Base-by-base conservation (phyloP, 805 yeast genomes). In the Pichia deserticola region DNA sequence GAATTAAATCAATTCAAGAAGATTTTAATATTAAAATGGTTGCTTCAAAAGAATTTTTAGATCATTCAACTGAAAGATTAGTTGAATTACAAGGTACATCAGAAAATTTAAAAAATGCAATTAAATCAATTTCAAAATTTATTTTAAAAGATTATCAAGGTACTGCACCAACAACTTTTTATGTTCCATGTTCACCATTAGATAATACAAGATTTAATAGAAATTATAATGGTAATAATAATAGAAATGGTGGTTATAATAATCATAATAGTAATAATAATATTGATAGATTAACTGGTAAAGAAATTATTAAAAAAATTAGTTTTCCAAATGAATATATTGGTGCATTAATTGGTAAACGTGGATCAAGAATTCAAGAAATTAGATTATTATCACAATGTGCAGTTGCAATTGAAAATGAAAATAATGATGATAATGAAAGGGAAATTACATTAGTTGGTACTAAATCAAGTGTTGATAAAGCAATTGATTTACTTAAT, bases 301-400 rank as follows among this genome's bases (percentile, higher is more conserved):
- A 57, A 50, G 62, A 69, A 47, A 55, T 55, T 36, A 57, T 78
- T 7, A 75, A 76, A 40, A 66, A 74, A 3, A 69, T 81, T 20
- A 71, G 77, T 32, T 84, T 88, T 62, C 88, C 95, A 37, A 82
- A 84, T 56, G 87, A 82, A 52, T 81, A 82, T 70, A 96, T 89
- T 42, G 97, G 97, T 40, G 92, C 95, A 45, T 73, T 89, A 48
- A 87, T 89, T 58, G 97, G 97, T 52, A 84, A 84, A 57, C 81
- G 83, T 55, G 96, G 96, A 38, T 71, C 86, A 32, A 78, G 95
- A 68, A 88, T 89, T 57, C 93, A 86, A 65, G 95, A 89, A 53
- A 84, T 89, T 45, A 77, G 96, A 58, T 80, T 84, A 58, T 75
- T 75, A 36, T 78, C 89, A 44, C 90, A 89, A 39, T 89, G 96